These are phyloP conservation scores for Grosmannia huntii DNA, from an alignment of 2,329 filamentous ascomycete species.

Conservation along the genomic window DNA sequence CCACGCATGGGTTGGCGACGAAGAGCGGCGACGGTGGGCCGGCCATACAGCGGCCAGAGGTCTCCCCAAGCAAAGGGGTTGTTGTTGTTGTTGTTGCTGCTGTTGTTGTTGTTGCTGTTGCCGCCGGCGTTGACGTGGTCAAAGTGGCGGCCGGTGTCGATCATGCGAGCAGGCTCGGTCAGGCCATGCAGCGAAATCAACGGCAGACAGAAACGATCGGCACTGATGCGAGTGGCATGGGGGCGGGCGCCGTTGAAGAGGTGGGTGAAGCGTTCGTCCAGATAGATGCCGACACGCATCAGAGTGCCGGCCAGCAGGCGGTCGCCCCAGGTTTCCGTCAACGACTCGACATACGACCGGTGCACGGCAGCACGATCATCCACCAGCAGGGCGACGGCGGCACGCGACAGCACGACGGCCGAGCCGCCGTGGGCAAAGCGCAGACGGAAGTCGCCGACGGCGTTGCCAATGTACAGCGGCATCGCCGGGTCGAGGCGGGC, in stretches of 20 bases:
- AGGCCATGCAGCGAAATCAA: slow-evolving; percentile 41
- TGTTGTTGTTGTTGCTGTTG: slow-evolving; percentile 7
- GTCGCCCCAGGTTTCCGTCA: slow-evolving; percentile 41
- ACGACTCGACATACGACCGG: slow-evolving; percentile 31
- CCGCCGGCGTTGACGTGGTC: slow-evolving; percentile 9
- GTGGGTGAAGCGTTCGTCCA: slow-evolving; percentile 40
- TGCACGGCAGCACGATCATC: slow-evolving; percentile 28
- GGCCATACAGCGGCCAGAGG: slow-evolving; percentile 35
- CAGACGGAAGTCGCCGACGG: slow-evolving; percentile 40
- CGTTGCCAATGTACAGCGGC: slow-evolving; percentile 41
- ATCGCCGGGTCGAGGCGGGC: slow-evolving; percentile 32
- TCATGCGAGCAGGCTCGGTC: slow-evolving; percentile 31
- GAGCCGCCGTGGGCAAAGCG: slow-evolving; percentile 46
- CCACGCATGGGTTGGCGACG: slow-evolving; percentile 21
- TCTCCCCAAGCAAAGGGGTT: slow-evolving; percentile 31
- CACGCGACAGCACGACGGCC: slow-evolving; percentile 37
- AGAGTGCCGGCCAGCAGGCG: slow-evolving; percentile 39
- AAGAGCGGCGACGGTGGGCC: slow-evolving; percentile 25
- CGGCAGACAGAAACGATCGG: slow-evolving; percentile 40
- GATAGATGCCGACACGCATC: slow-evolving; percentile 39
- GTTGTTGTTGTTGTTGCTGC: slow-evolving; percentile 7
- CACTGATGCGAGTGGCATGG: slow-evolving; percentile 31
- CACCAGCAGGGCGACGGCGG: slow-evolving; percentile 34
- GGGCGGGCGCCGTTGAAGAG: slow-evolving; percentile 45
- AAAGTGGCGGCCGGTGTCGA: slow-evolving; percentile 28